phyloP scores from a whole-genome alignment of 139 green algal genomes.

The Chlorella ohadii region DNA sequence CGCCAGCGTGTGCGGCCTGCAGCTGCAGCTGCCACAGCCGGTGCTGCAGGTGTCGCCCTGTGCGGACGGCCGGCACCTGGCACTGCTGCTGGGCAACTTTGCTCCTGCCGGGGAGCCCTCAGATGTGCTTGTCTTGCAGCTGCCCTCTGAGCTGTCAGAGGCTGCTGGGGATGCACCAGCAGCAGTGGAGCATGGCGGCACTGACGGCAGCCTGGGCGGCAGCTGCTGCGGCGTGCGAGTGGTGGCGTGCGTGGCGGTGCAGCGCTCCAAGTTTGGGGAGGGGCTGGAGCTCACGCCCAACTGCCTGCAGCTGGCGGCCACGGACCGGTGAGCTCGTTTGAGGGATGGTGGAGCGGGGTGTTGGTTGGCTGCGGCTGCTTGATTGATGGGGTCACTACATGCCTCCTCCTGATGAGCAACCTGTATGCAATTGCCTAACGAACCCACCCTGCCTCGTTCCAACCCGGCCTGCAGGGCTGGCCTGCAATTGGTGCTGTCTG shows the following conservation, averaged over 20 bases:
- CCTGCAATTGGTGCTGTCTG: constrained; percentile 21
- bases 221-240: constrained; percentile 3
- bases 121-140: constrained; percentile 13
- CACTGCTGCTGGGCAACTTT: constrained; percentile 24
- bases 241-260: constrained; percentile 16
- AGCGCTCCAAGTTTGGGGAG: constrained; percentile 4
- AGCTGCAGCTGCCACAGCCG: constrained; percentile 25
- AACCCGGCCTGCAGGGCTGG: neutral
- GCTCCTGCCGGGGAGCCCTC: neutral
- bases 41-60: constrained; percentile 4
- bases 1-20: neutral
- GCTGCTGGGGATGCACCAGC: neutral
- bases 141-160: neutral
- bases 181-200: neutral
- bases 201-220: neutral
- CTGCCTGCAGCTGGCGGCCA: constrained; percentile 19
- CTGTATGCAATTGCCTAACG: no score
- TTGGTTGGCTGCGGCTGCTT: neutral
- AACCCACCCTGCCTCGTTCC: neutral
- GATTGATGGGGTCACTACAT: neutral
- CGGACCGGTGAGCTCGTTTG: neutral
- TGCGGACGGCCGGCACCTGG: constrained; percentile 13
- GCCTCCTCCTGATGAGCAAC: no score
- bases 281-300: neutral
- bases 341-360: neutral